Evolutionary conservation across 257 asterid species (phyloP), one percentile per base, ranked within the genome.

Genomic region (Plantago ovata): DNA sequence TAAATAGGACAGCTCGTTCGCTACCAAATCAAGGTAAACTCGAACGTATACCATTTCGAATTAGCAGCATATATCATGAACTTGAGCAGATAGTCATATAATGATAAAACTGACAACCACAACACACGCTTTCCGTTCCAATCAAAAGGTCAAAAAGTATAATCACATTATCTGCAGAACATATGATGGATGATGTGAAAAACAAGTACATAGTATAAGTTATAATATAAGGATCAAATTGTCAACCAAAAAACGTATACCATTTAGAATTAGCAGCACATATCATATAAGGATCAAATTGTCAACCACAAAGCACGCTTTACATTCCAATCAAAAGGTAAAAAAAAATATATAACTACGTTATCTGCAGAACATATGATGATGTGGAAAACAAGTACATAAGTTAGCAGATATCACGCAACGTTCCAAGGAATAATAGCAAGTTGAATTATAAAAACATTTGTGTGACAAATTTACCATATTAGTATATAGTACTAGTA

Each of bases 401-500:
- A 11, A 48, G 40, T 36, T 32, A 58, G 20, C 61, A 28, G 39
- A 43, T 38, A 54, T 44, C 16, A 48, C 14, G 44, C 42, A 64
- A 15, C 40, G 3, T 40, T 38, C 39, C 45, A 53, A 36, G 13
- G 28, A 38, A 42, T 45, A 44, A 59, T 58, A 49, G 58, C 46
- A 23, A 19, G 9, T 22, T 13, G 45, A 44, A 61, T 22, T 21
- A 48, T 36, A 43, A 45, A 45, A 58, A 56, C 49, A 58, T 22
- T 60, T 59, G 15, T 15, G 19, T 4, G 23, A 56, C 66, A 64
- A 68, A n/a, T 42, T 23, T 15, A 20, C 21, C 24, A 47, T n/a
- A n/a, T n/a, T n/a, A 48, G 20, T 3, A 51, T 57, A 55, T 23
- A 57, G 28, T 67, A 22, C 53, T 48, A 67, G 56, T 55, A 52